phyloP scores from a whole-genome alignment of 2,329 filamentous ascomycete species.

The Aphanoascus verrucosus region DNA sequence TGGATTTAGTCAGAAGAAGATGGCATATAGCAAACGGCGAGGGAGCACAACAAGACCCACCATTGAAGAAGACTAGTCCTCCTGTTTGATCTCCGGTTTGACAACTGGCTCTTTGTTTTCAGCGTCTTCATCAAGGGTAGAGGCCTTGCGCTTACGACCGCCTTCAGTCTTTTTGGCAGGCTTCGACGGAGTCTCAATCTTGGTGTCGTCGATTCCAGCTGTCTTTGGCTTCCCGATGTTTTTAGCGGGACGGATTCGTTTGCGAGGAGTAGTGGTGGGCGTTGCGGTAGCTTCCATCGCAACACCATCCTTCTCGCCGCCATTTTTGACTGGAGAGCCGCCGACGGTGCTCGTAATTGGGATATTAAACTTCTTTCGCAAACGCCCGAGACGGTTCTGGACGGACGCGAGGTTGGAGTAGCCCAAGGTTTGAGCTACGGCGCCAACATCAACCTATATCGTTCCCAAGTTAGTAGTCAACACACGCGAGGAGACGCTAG shows the following conservation, averaged over 20 bases:
- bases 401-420: conserved; percentile 24
- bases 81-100: not conserved
- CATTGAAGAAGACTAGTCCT: not conserved
- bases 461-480: not conserved
- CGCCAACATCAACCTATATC: conserved; percentile 21
- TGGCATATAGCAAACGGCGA: no score
- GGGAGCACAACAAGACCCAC: no score
- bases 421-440: conserved; percentile 20
- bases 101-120: not conserved
- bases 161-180: not conserved
- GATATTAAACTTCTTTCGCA: conserved; percentile 23
- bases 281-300: not conserved
- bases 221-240: conserved; percentile 17
- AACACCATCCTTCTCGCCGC: not conserved
- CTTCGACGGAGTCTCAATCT: conserved; percentile 4
- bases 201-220: conserved; percentile 2
- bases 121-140: not conserved
- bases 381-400: conserved; percentile 21
- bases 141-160: conserved; percentile 12
- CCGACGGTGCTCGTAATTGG: conserved; percentile 16
- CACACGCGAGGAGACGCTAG: not conserved
- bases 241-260: conserved; percentile 17
- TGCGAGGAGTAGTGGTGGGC: conserved; percentile 12
- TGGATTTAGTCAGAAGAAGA: no score
- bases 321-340: not conserved